Evolutionary conservation across 2,329 filamentous ascomycete species (phyloP), one percentile per base, ranked within the genome.

Genomic region (Calcarisporium arbuscula): DNA sequence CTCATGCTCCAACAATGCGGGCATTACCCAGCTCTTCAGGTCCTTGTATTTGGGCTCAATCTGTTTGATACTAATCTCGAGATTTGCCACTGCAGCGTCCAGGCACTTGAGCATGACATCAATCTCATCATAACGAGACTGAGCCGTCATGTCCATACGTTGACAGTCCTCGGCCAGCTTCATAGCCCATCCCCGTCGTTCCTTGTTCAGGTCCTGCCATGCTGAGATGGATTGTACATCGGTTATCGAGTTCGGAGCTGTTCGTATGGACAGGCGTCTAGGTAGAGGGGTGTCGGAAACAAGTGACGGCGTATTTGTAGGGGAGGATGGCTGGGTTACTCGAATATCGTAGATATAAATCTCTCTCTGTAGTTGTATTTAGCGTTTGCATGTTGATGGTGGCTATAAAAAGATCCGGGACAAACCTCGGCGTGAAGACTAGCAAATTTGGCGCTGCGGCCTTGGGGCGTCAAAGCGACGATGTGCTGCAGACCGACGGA

Each of bases 291-390:
- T 49, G 37, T 77, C 70, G 49, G 63, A 61, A 41, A 68, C 55
- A 35, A 68, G 56, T 14, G 61, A 60, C 14, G 65, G 58, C 6
- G 65, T 52, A 30, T 61, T 56, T 23, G 60, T 61, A 7, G 70
- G 50, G 33, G 72, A 66, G 31, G 70, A 62, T 32, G 76, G 60
- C 44, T 81, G 72, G 44, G 82, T 78, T 49, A 82, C 77, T 47
- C 81, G 79, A 42, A 88, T 83, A 60, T 95, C 88, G 61, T 94
- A 98, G 34, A 96, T 77, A 56, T 85, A 96, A 38, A 98, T 80
- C 57, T 96, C 88, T 46, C 78, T 85, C 82, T 94, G 25, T 8
- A 25, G 10, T n/a, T n/a, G n/a, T n/a, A n/a, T n/a, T n/a, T n/a
- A 19, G 32, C n/a, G 38, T 45, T 18, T 39, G 37, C 34, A 12